Evolutionary conservation across 352 stramenopile species (phyloP).

Genomic region (Pythium guiyangense): DNA sequence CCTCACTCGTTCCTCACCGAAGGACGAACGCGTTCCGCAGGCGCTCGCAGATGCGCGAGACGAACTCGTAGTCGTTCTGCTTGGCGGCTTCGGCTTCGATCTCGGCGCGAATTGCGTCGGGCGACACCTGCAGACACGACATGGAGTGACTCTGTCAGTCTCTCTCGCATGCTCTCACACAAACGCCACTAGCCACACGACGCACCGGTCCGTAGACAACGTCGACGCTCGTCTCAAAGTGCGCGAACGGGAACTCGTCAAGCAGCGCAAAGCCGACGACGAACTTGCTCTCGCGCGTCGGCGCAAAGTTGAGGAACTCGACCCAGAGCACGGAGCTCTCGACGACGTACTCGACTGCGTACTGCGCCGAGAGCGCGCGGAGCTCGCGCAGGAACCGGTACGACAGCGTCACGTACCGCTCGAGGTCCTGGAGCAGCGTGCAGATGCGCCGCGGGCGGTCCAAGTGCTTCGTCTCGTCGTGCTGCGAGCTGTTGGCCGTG

Average conservation of each 20-base stretch:
- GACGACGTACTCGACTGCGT: slow-evolving; percentile 38
- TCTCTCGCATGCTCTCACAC: background rate
- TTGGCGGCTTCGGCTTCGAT: slow-evolving; percentile 36
- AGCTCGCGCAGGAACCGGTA: slow-evolving; percentile 58
- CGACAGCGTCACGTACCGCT: slow-evolving; percentile 42
- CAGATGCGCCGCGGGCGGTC: slow-evolving; percentile 22
- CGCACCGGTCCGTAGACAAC: slow-evolving; percentile 51
- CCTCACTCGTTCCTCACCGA: slow-evolving; percentile 15
- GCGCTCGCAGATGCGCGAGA: slow-evolving; percentile 45
- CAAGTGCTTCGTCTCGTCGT: slow-evolving; percentile 18
- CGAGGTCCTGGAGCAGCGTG: slow-evolving; percentile 40
- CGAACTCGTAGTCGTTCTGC: slow-evolving; percentile 37
- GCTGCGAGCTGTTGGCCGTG: slow-evolving; percentile 7
- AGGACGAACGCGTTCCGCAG: slow-evolving; percentile 39
- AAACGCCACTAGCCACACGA: background rate
- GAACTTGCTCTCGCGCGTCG: slow-evolving; percentile 29
- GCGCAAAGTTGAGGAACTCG: slow-evolving; percentile 60
- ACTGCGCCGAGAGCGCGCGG: slow-evolving; percentile 49
- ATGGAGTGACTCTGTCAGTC: slow-evolving; percentile 1
- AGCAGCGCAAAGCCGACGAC: slow-evolving; percentile 49
- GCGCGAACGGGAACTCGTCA: slow-evolving; percentile 45
- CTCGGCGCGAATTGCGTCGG: slow-evolving; percentile 36
- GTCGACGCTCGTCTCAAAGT: slow-evolving; percentile 35
- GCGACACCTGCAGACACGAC: slow-evolving; percentile 38
- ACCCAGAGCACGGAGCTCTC: slow-evolving; percentile 46